Base-by-base conservation (phyloP, 2,329 filamentous ascomycete species). In the Verticillium alfalfae region DNA sequence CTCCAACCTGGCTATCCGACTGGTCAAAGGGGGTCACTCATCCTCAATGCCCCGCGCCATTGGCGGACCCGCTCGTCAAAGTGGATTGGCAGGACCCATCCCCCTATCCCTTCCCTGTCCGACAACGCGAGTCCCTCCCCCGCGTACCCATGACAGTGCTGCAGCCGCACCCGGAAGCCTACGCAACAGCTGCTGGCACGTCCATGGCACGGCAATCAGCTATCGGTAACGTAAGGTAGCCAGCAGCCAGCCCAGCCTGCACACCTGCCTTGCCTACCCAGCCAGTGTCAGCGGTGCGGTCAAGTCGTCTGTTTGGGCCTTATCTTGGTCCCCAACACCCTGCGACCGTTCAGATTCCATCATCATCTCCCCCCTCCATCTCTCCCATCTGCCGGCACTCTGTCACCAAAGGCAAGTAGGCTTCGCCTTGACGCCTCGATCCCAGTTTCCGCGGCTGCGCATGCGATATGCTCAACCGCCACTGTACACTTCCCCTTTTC, bases 381-480 rank as follows among this genome's bases (percentile, higher is more conserved):
- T 26, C 26, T 26, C 26, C 26, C 26, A 26, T 49, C 18, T 26
- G 45, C 13, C 18, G 45, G 26, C 13, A 22, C 26, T 26, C 26
- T 26, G 26, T 26, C 26, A 26, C 12, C 12, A 22, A 22, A n/a
- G 18, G 45, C 45, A 12, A 22, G 26, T 18, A 12, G 45, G 18
- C 7, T 49, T 26, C 18, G 45, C 45, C 45, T 49, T 49, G 45
- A 49, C 18, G 45, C n/a, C 18, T 26, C 45, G 12, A 9, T 12
- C n/a, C 18, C 45, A 49, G 26, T 8, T 22, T 18, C 22, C 45
- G 22, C n/a, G 16, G 9, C 45, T 18, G 8, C 22, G 45, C 45
- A 49, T 39, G n/a, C 61, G 60, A 61, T 59, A 66, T 66, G 65
- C 62, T 62, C 62, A 60, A 55, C 63, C 60, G 60, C 62, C 61